Evolutionary conservation across 2,329 filamentous ascomycete species (phyloP).

Genomic region (Coccinonectria pachysandricola): DNA sequence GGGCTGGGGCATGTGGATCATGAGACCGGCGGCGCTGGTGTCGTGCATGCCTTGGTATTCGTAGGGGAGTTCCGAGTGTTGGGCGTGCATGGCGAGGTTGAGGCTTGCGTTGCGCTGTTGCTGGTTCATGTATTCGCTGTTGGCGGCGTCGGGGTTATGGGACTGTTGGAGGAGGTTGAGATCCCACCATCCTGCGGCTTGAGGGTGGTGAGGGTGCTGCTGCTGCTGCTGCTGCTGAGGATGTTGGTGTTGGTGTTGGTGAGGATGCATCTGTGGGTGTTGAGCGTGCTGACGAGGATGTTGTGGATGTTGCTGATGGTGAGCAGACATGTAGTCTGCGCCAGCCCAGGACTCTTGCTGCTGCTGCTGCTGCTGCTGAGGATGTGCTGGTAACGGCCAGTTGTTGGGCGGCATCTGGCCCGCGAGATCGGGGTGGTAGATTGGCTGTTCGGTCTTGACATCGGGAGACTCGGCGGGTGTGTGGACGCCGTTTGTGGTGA

Average conservation of each 20-base stretch:
- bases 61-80: slow-evolving; percentile 30
- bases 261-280: slow-evolving; percentile 8
- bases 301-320: slow-evolving; percentile 1
- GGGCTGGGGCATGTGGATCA: slow-evolving; percentile 45
- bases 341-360: slow-evolving; percentile 1
- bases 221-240: slow-evolving; percentile 7
- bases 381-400: slow-evolving; percentile 13
- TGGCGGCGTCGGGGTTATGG: not conserved
- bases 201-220: slow-evolving; percentile 13
- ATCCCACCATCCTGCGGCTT: slow-evolving; percentile 23
- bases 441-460: slow-evolving; percentile 21
- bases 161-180: slow-evolving; percentile 18
- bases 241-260: slow-evolving; percentile 11
- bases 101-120: slow-evolving; percentile 27
- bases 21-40: slow-evolving; percentile 30
- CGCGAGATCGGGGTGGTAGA: slow-evolving; percentile 15
- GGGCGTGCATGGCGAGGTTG: slow-evolving; percentile 31
- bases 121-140: slow-evolving; percentile 16
- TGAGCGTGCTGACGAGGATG: slow-evolving; percentile 6
- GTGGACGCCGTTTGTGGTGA: slow-evolving; percentile 22
- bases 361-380: slow-evolving; percentile 14
- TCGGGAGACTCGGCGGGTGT: slow-evolving; percentile 31
- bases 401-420: slow-evolving; percentile 5
- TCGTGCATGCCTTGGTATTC: slow-evolving; percentile 26
- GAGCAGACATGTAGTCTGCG: not conserved